These are phyloP conservation scores for Populus trichocarpa DNA, from an alignment of 441 rosid species.

Conservation along the genomic window DNA sequence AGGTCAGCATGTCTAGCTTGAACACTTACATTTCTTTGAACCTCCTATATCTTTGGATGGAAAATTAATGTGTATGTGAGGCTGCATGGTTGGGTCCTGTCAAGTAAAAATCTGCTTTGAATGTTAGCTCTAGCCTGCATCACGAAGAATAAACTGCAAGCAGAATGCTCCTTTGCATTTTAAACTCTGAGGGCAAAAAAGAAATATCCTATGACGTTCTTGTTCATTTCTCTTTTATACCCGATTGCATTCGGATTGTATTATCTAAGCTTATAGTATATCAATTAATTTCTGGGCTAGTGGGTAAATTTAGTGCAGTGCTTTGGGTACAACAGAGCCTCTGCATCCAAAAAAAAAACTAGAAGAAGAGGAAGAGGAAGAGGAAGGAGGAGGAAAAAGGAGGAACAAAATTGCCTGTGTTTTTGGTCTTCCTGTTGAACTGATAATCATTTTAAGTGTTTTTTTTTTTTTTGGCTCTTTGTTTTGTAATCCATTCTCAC, in stretches of 20 bases:
- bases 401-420: too few species aligned
- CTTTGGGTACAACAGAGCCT: neutral
- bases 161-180: neutral
- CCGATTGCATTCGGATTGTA: neutral
- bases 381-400: too few species aligned
- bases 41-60: neutral
- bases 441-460: neutral
- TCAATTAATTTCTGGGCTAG: neutral
- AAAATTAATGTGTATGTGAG: neutral
- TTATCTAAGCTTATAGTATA: neutral
- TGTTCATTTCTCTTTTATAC: neutral
- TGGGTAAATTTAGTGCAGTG: neutral
- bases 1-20: slow-evolving; percentile 40
- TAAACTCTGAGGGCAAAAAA: neutral
- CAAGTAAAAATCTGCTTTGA: neutral
- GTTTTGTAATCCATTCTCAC: too few species aligned
- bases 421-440: neutral
- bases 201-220: neutral
- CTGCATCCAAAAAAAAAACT: neutral
- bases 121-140: neutral
- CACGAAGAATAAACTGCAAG: neutral
- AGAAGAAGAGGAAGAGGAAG: too few species aligned
- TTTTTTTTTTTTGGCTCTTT: neutral
- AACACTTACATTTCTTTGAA: neutral
- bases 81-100: neutral